These are phyloP conservation scores for Aspergillus hancockii DNA, from an alignment of 495 filamentous ascomycete species.

Conservation along the genomic window DNA sequence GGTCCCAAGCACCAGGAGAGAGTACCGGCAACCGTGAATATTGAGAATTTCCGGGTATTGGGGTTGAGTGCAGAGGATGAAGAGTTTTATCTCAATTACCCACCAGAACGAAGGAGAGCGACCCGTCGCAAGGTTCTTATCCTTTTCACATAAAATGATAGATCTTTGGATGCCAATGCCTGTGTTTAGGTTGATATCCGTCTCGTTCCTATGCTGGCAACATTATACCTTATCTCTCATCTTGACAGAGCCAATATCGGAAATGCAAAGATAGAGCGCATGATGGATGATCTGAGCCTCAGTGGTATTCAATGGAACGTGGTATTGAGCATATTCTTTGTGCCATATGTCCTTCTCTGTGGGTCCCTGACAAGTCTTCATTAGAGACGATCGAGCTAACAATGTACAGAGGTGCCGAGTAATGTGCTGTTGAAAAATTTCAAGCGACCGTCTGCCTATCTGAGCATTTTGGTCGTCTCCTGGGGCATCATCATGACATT, in stretches of 20 bases:
- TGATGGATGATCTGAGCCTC: conserved; percentile 60
- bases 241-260: conserved; percentile 66
- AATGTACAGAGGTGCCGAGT: conserved; percentile 57
- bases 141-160: neutral
- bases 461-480: conserved; percentile 58
- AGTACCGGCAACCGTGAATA: conserved; percentile 6
- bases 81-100: conserved; percentile 25
- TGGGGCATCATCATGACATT: too few relatives aligned
- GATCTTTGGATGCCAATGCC: neutral
- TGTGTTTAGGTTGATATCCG: conserved; percentile 27
- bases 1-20: conserved; percentile 17
- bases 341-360: conserved; percentile 67
- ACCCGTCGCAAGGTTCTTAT: conserved; percentile 22
- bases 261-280: conserved; percentile 73
- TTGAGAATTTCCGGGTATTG: conserved; percentile 27
- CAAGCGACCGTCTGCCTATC: conserved; percentile 30
- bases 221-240: conserved; percentile 51
- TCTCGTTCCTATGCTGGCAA: conserved; percentile 31
- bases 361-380: conserved; percentile 37
- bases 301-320: conserved; percentile 59
- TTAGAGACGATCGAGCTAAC: conserved; percentile 15
- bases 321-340: conserved; percentile 64
- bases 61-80: conserved; percentile 27
- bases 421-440: conserved; percentile 51
- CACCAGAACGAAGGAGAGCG: conserved; percentile 18